Evolutionary conservation across 345 rosid genomes (phyloP).

Genomic region (Erodium maritimum): DNA sequence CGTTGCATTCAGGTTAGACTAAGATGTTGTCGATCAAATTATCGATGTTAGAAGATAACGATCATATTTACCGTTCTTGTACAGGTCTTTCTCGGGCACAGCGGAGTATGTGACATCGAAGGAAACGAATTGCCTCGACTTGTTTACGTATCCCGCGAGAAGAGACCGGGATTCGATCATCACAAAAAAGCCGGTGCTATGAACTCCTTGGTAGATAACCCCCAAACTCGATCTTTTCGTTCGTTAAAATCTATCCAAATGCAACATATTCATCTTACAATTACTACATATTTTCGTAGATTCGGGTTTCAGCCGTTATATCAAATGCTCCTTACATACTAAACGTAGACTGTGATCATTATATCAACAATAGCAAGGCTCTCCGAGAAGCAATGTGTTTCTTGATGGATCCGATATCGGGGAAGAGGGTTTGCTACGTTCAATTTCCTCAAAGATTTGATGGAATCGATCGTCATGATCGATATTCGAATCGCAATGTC

Average conservation of each 20-base stretch:
- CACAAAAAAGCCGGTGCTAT: constrained; percentile 99
- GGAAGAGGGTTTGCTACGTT: constrained; percentile 92
- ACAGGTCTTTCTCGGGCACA: constrained; percentile 88
- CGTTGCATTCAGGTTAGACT: too few relatives aligned
- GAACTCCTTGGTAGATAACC: constrained; percentile 63
- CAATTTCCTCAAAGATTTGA: constrained; percentile 99
- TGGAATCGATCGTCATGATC: constrained; percentile 92
- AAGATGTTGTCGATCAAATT: too few relatives aligned
- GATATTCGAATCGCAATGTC: constrained; percentile 89
- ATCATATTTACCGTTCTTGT: constrained; percentile 5
- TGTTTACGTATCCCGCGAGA: constrained; percentile 98
- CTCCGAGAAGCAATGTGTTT: constrained; percentile 99
- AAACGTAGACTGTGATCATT: constrained; percentile 92
- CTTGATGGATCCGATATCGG: constrained; percentile 89
- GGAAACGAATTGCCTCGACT: constrained; percentile 80
- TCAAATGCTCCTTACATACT: constrained; percentile 91
- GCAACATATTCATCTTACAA: neutral
- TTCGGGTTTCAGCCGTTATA: constrained; percentile 86
- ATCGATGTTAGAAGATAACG: too few relatives aligned
- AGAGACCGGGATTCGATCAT: constrained; percentile 96
- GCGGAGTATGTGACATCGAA: constrained; percentile 62
- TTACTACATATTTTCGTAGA: constrained; percentile 18
- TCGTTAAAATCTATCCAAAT: neutral
- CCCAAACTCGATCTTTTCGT: neutral
- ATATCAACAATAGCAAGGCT: constrained; percentile 88